phyloP scores from a whole-genome alignment of 2,329 filamentous ascomycete genomes.

The Rutstroemia sydowiana region DNA sequence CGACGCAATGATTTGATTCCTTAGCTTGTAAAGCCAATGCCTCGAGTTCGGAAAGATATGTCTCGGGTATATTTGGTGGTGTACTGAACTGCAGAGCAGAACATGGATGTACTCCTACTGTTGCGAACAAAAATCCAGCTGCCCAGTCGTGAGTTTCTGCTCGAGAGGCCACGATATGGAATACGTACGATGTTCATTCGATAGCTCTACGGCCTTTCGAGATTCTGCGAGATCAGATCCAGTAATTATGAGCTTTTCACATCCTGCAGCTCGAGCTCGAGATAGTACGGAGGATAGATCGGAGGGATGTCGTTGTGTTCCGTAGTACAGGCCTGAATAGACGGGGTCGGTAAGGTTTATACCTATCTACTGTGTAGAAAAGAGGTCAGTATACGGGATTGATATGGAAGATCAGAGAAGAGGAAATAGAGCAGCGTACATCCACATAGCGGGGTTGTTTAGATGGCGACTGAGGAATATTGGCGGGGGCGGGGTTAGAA shows the following conservation, averaged over 20 bases:
- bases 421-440: slow-evolving; percentile 1
- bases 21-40: slow-evolving; percentile 51
- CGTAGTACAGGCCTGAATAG: slow-evolving; percentile 78
- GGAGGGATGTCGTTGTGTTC: slow-evolving; percentile 64
- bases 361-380: slow-evolving; percentile 53
- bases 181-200: slow-evolving; percentile 63
- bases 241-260: slow-evolving; percentile 85
- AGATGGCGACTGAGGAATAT: background rate
- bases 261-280: slow-evolving; percentile 70
- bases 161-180: background rate
- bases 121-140: slow-evolving; percentile 81
- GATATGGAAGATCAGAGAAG: background rate
- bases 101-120: slow-evolving; percentile 91
- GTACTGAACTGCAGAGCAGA: slow-evolving; percentile 65
- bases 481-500: background rate
- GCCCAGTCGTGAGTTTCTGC: slow-evolving; percentile 15
- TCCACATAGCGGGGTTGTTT: slow-evolving; percentile 9
- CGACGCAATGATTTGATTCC: slow-evolving; percentile 44
- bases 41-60: slow-evolving; percentile 51
- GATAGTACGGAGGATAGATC: slow-evolving; percentile 72
- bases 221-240: slow-evolving; percentile 81
- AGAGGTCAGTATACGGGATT: background rate
- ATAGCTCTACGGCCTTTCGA: slow-evolving; percentile 63
- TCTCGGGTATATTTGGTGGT: slow-evolving; percentile 40
- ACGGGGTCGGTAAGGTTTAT: slow-evolving; percentile 95